Percentiles rank a stretch among this genome's conserved stretches.
Conservation (phyloP, 2,329 filamentous ascomycete genomes). For the Clonostachys rhizophaga region DNA sequence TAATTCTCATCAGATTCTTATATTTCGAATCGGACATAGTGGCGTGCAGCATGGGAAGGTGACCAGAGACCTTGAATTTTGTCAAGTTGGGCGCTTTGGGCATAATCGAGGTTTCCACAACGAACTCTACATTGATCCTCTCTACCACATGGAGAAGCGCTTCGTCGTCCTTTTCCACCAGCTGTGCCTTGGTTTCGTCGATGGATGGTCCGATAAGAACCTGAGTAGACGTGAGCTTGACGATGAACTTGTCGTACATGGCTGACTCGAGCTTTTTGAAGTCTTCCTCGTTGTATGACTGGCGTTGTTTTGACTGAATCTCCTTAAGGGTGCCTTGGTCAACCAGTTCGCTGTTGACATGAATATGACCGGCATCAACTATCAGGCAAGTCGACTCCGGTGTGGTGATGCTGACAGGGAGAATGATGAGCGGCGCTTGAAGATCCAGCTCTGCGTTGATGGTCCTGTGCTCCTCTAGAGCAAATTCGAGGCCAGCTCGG, state of each 20-base stretch:
- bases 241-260: conserved; percentile 96
- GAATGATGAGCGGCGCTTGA: conserved; percentile 91
- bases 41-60: conserved; percentile 86
- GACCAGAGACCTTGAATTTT: conserved; percentile 85
- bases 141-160: conserved; percentile 87
- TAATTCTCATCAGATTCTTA: conserved; percentile 92
- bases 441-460: conserved; percentile 95
- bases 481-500: conserved; percentile 91
- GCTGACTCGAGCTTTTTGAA: conserved; percentile 81
- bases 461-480: conserved; percentile 95
- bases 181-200: conserved; percentile 79
- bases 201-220: conserved; percentile 93
- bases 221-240: conserved; percentile 92
- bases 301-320: conserved; percentile 84
- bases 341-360: conserved; percentile 88
- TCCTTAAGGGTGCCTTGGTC: conserved; percentile 87
- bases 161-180: conserved; percentile 61
- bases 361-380: conserved; percentile 92
- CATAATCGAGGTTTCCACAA: conserved; percentile 94
- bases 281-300: conserved; percentile 84
- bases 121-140: conserved; percentile 94
- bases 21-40: conserved; percentile 94
- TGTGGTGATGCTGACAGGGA: conserved; percentile 86
- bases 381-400: conserved; percentile 83
- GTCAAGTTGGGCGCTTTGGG: conserved; percentile 92